Evolutionary conservation across 192 early-diverging fungal species (phyloP).

Genomic region (Martensiomyces pterosporus): DNA sequence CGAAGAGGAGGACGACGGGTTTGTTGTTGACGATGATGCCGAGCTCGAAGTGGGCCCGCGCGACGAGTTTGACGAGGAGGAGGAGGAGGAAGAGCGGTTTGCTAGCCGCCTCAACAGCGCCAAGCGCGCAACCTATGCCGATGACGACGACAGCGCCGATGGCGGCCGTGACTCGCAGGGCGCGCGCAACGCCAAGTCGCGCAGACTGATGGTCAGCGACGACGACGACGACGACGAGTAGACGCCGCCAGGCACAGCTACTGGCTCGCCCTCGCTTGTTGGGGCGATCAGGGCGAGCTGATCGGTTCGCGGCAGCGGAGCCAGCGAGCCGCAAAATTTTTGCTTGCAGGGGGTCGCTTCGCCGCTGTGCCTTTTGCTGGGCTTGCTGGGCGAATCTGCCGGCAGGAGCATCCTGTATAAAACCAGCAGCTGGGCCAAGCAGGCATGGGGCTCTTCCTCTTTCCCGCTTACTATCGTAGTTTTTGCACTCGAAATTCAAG

Average conservation of each 20-base stretch:
- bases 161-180: conserved; percentile 4
- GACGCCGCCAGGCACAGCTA: no score
- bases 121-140: conserved; percentile 18
- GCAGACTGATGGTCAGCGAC: conserved; percentile 29
- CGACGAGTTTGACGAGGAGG: conserved; percentile 46
- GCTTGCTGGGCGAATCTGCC: no score
- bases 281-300: no score
- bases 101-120: conserved; percentile 27
- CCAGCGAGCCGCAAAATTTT: conserved; percentile 46
- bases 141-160: conserved; percentile 14
- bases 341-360: conserved; percentile 1
- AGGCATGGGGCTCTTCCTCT: conserved; percentile 7
- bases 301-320: no score
- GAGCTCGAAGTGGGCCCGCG: conserved; percentile 45
- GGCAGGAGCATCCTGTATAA: no score
- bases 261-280: no score
- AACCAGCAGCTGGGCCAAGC: no score
- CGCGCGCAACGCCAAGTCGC: conserved; percentile 24
- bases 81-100: conserved; percentile 40
- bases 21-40: conserved; percentile 46
- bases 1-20: conserved; percentile 38
- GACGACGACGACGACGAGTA: conserved; percentile 25
- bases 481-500: no score
- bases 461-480: conserved; percentile 8
- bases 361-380: no score